Evolutionary conservation across 2,329 filamentous ascomycete species (phyloP), one percentile per base, ranked within the genome.

Genomic region (Xylariaceae sp.): DNA sequence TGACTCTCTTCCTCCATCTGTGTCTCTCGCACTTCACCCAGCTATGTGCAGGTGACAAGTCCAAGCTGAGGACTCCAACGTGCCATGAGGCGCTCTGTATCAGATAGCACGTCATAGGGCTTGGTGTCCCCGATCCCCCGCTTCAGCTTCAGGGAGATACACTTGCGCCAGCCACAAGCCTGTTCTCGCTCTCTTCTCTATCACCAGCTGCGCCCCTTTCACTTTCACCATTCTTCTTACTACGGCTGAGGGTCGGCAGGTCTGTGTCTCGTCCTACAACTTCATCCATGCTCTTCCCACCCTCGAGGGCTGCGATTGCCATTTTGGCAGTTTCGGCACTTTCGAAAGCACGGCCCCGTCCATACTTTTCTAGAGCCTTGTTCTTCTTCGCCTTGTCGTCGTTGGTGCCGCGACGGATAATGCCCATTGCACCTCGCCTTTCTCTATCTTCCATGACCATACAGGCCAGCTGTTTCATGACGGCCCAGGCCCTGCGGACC

Each of bases 341-440:
- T 50, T 75, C 68, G 40, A 77, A 74, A 4, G 68, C 63, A 9
- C 62, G 63, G 6, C 63, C 67, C 28, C 64, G 59, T 8, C 64
- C 66, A 14, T 63, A 62, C 40, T 63, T 59, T 24, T 60, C 55
- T 40, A 65, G 53, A 5, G 59, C 54, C 5, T 53, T 57, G 26
- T 60, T 54, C 27, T 61, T 56, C 47, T 59, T 64, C n/a, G 16
- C 59, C 58, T 12, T 59, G 56, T n/a, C n/a, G 12, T 42, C 62
- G 51, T 42, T 52, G 51, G 31, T 50, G 14, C 14, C 55, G 4
- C 17, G 38, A 37, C 31, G 53, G 12, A 52, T 35, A 23, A 17
- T 38, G 2, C 38, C 23, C 16, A 39, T 28, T 3, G 34, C 40
- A 16, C 34, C 45, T 17, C 23, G 47, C 39, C 42, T 56, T 12